phyloP scores from a whole-genome alignment of 2,329 filamentous ascomycete genomes.

The Monosporascus sp. region DNA sequence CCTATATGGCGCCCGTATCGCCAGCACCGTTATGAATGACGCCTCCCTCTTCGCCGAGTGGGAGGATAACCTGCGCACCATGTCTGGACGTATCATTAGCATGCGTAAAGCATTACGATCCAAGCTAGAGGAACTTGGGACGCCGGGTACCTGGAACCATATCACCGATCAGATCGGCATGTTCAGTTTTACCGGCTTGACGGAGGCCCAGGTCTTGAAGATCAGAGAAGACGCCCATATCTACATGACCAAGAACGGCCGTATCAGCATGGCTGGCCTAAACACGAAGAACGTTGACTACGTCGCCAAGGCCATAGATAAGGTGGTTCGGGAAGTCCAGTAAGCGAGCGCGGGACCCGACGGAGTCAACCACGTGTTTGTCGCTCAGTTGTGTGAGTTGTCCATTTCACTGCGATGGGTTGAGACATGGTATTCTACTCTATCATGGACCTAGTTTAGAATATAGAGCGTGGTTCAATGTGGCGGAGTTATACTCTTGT shows the following conservation, averaged over 20 bases:
- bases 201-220: constrained; percentile 65
- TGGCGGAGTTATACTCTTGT: too few relatives aligned
- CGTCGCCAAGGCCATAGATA: constrained; percentile 83
- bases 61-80: constrained; percentile 85
- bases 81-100: constrained; percentile 90
- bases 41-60: constrained; percentile 76
- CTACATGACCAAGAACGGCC: constrained; percentile 96
- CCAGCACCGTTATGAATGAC: constrained; percentile 79
- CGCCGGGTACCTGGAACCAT: constrained; percentile 91
- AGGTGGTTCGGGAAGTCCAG: constrained; percentile 60
- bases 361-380: too few relatives aligned
- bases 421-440: too few relatives aligned
- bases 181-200: constrained; percentile 90
- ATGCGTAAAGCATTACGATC: constrained; percentile 77
- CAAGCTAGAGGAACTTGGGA: constrained; percentile 78
- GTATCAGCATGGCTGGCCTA: constrained; percentile 97
- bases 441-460: too few relatives aligned
- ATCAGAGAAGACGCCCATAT: constrained; percentile 67
- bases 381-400: too few relatives aligned
- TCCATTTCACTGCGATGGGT: too few relatives aligned
- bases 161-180: constrained; percentile 99
- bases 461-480: too few relatives aligned
- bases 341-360: constrained; percentile 3
- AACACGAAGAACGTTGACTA: constrained; percentile 91
- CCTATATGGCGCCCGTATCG: constrained; percentile 88